A percentile compares a stretch with the other conserved stretches of the same genome.
Conservation (phyloP, 805 yeast species). For the Starmerella floricola region DNA sequence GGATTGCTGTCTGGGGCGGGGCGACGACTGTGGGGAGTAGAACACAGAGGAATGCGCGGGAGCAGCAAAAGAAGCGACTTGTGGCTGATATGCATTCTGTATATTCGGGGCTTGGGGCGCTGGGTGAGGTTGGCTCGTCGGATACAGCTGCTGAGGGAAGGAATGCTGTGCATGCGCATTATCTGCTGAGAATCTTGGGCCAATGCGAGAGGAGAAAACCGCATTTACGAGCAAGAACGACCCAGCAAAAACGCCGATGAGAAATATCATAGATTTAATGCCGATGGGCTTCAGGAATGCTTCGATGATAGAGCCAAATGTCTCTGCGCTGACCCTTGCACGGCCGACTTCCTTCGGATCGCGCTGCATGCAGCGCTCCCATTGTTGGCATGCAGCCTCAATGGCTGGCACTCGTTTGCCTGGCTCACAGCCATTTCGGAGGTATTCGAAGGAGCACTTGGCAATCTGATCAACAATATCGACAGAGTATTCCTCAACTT, state of each 20-base stretch:
- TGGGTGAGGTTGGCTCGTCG: too few relatives aligned
- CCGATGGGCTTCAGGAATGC: slow-evolving; percentile 61
- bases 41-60: background rate
- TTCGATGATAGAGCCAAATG: slow-evolving; percentile 70
- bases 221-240: slow-evolving; percentile 26
- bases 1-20: slow-evolving; percentile 6
- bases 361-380: slow-evolving; percentile 74
- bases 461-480: slow-evolving; percentile 54
- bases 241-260: slow-evolving; percentile 24
- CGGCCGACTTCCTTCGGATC: slow-evolving; percentile 59
- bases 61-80: too few relatives aligned
- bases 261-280: slow-evolving; percentile 46
- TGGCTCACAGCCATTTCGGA: slow-evolving; percentile 54
- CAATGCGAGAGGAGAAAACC: slow-evolving; percentile 23
- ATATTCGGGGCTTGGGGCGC: background rate
- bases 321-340: slow-evolving; percentile 65
- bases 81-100: too few relatives aligned
- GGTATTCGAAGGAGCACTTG: slow-evolving; percentile 56
- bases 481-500: slow-evolving; percentile 49
- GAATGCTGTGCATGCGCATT: background rate
- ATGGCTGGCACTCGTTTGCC: slow-evolving; percentile 64
- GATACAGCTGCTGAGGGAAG: too few relatives aligned
- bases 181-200: slow-evolving; percentile 16
- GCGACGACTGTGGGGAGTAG: slow-evolving; percentile 3
- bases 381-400: slow-evolving; percentile 52